Conservation (phyloP, 202 grass and related monocot genomes). For the Schoenoplectus tabernaemontani region DNA sequence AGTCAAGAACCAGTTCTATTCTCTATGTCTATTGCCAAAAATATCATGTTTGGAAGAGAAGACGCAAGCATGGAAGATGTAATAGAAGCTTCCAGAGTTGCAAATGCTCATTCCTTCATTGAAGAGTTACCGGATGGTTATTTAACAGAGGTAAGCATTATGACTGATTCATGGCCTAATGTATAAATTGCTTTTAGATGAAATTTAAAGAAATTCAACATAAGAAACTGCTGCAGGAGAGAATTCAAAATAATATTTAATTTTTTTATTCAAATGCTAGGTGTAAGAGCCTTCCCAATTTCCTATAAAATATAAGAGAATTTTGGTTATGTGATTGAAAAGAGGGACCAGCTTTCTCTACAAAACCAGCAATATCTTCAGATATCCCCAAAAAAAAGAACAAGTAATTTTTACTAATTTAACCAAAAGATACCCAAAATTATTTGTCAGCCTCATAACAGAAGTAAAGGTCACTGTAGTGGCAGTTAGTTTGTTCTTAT, state of each 20-base stretch:
- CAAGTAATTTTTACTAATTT: background rate
- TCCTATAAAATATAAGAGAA: too few species aligned
- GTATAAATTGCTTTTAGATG: background rate
- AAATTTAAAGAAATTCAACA: background rate
- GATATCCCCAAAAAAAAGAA: background rate
- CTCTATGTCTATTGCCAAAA: slow-evolving; percentile 54
- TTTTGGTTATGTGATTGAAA: background rate
- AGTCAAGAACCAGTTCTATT: slow-evolving; percentile 67
- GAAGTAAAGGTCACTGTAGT: background rate
- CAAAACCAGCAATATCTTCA: background rate
- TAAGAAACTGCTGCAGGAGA: background rate
- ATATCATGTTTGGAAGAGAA: slow-evolving; percentile 64
- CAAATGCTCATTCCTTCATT: slow-evolving; percentile 66
- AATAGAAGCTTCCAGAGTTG: slow-evolving; percentile 44
- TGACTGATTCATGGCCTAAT: background rate
- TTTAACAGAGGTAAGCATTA: slow-evolving; percentile 35
- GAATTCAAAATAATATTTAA: background rate
- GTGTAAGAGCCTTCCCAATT: background rate
- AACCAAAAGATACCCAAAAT: background rate
- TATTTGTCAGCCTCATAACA: background rate
- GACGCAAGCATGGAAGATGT: slow-evolving; percentile 41
- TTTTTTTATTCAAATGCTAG: background rate
- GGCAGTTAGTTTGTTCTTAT: background rate
- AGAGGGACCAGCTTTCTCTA: background rate
- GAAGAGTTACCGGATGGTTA: slow-evolving; percentile 51